Evolutionary conservation across 2,329 filamentous ascomycete species (phyloP), one percentile per base, ranked within the genome.

Genomic region (Apiospora saccharicola): DNA sequence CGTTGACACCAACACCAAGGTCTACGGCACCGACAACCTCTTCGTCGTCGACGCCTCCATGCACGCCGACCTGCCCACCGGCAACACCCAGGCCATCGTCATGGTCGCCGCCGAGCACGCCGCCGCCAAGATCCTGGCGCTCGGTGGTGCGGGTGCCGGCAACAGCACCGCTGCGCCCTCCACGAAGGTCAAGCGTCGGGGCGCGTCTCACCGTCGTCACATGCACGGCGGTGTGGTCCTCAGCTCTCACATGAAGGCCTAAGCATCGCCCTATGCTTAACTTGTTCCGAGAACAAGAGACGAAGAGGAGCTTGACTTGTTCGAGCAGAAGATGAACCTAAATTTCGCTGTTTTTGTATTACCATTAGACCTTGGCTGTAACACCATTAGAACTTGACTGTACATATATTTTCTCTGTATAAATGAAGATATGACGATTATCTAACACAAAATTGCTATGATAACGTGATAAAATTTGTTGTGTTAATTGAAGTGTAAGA

Each of bases 41-140:
- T 92, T 90, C 76, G 87, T 92, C 19, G 89, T 93, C 2, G 91
- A 93, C 76, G 91, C 88, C 1, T 89, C 87, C 72, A 90, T 93
- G 75, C 91, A 92, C 82, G 91, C 91, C 0, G 91, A 91, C 73
- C 88, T 93, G 77, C 87, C 90, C 8, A 91, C 90, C 0, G 90
- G 90, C 19, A 94, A 94, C 81, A 92, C 72, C 34, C 72, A 74
- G 57, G 72, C 72, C 72, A 82, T 82, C 67, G 79, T 82, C 70
- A 77, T 80, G 71, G 72, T 74, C 4, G 79, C 79, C n/a, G 77
- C 81, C 26, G 81, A 83, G 77, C 78, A 79, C 34, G 81, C 81
- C 3, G 76, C 75, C 41, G 75, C 74, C 71, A 76, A 74, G 70
- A 78, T 80, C 53, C 77, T 72, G 73, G 79, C 69, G 13, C 77